A percentile compares a stretch with the other conserved stretches of the same genome.
These are phyloP conservation scores for Dendrobium officinale DNA, from an alignment of 106 monocot genomes.

Conservation along the genomic window DNA sequence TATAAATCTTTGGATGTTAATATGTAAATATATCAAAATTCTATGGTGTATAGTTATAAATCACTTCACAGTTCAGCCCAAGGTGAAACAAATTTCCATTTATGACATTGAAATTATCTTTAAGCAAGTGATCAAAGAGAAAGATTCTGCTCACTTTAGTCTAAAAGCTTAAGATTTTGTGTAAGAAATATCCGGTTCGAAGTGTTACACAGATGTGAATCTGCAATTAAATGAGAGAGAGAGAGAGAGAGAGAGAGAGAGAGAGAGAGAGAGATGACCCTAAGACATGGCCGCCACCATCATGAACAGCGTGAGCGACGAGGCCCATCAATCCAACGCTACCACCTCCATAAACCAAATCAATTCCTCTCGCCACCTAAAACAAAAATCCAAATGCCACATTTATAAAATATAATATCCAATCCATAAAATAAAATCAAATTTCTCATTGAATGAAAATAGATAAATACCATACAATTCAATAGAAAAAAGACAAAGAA, in stretches of 20 bases:
- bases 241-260: constrained; percentile 12
- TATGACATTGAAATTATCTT: background rate
- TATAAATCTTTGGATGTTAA: too few species aligned
- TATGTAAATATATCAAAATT: too few species aligned
- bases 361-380: constrained; percentile 46
- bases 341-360: constrained; percentile 68
- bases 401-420: constrained; percentile 2
- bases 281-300: constrained; percentile 58
- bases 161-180: background rate
- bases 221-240: background rate
- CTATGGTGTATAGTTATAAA: too few species aligned
- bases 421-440: background rate
- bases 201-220: background rate
- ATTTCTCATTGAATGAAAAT: background rate
- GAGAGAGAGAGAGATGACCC: constrained; percentile 38
- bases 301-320: constrained; percentile 44
- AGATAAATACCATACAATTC: background rate
- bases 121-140: background rate
- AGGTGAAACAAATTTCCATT: background rate
- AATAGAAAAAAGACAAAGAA: background rate
- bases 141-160: too few species aligned
- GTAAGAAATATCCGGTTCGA: background rate
- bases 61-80: too few species aligned
- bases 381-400: background rate
- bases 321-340: constrained; percentile 62